Conservation (phyloP, 768 basidiomycete genomes). For the Postia placenta region DNA sequence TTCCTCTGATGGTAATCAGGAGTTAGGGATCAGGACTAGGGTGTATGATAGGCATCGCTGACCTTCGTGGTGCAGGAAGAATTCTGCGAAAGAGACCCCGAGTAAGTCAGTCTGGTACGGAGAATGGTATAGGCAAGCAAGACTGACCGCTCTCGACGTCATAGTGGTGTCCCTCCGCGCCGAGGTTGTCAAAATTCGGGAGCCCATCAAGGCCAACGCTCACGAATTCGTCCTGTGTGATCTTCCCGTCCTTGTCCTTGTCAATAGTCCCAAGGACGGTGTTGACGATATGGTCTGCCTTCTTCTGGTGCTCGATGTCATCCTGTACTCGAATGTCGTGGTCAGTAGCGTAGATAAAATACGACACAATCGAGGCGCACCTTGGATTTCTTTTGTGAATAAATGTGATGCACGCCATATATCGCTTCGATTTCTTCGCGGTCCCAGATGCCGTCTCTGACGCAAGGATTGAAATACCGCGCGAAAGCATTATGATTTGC, state of each 20-base stretch:
- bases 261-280: conserved; percentile 69
- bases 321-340: conserved; percentile 38
- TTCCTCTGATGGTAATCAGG: conserved; percentile 46
- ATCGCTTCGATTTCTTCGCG: conserved; percentile 89
- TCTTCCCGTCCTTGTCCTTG: conserved; percentile 62
- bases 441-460: conserved; percentile 77
- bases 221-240: conserved; percentile 66
- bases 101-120: neutral
- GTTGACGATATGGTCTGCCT: conserved; percentile 73
- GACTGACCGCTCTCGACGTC: conserved; percentile 81
- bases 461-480: conserved; percentile 3
- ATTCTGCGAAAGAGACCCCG: conserved; percentile 42
- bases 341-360: neutral
- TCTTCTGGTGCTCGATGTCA: conserved; percentile 71
- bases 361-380: conserved; percentile 23
- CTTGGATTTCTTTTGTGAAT: conserved; percentile 77
- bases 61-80: conserved; percentile 98
- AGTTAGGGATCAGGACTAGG: neutral
- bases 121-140: neutral
- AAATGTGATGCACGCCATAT: conserved; percentile 93
- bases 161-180: conserved; percentile 91
- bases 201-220: conserved; percentile 67
- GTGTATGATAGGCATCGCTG: neutral
- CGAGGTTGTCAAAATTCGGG: conserved; percentile 78
- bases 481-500: neutral